A percentile compares a stretch with the other conserved stretches of the same genome.
phyloP scores from a whole-genome alignment of 1,284 basidiomycete species.

The Puccinia hordei region DNA sequence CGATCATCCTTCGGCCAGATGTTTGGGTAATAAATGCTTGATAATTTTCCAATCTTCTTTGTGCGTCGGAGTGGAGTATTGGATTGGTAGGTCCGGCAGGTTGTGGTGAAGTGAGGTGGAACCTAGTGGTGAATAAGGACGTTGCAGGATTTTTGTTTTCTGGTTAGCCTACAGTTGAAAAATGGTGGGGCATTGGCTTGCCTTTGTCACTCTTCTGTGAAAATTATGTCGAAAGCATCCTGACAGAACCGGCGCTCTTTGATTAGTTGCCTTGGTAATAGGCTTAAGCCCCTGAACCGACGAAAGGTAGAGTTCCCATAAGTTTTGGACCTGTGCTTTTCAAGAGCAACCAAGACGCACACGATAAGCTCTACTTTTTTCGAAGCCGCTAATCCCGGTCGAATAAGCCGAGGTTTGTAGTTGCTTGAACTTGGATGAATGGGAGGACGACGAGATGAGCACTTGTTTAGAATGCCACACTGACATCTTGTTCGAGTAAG shows the following conservation, averaged over 20 bases:
- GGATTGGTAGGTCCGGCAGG: no score
- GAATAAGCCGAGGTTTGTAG: neutral
- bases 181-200: neutral
- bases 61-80: conserved; percentile 6
- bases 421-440: neutral
- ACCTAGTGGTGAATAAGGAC: neutral
- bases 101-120: neutral
- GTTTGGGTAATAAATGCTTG: conserved; percentile 64
- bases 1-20: conserved; percentile 66
- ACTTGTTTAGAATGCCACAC: neutral
- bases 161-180: neutral
- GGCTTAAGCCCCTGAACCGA: neutral
- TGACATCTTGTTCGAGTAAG: conserved; percentile 1
- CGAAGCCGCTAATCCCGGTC: neutral
- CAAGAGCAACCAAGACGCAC: neutral
- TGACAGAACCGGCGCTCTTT: neutral
- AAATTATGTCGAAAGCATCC: neutral
- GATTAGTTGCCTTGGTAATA: neutral
- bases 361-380: neutral
- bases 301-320: neutral
- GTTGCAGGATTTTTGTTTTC: neutral
- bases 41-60: conserved; percentile 61
- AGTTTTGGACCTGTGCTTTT: neutral
- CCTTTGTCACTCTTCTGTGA: neutral
- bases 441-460: neutral